A percentile compares a stretch with the other conserved stretches of the same genome.
phyloP scores from a whole-genome alignment of 495 filamentous ascomycete species.

The Pyrenula massariospora region DNA sequence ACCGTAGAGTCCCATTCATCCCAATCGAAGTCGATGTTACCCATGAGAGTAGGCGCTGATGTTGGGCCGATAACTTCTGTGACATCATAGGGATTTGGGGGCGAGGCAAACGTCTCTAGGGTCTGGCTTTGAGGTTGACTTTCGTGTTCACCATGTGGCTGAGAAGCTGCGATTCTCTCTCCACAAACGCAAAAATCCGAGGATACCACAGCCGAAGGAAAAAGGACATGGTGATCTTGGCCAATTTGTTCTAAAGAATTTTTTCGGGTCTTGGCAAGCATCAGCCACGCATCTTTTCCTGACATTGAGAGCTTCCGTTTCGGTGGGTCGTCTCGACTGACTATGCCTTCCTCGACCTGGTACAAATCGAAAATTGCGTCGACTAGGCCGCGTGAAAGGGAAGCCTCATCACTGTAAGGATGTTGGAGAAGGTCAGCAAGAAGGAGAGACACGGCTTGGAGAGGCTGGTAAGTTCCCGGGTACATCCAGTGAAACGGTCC shows the following conservation, averaged over 20 bases:
- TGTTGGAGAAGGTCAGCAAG: neutral
- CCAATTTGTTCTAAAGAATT: neutral
- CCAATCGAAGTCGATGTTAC: neutral
- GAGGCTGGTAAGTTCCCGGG: neutral
- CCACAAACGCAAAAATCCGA: neutral
- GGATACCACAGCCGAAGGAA: neutral
- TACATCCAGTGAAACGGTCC: neutral
- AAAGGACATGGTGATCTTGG: neutral
- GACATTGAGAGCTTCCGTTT: neutral
- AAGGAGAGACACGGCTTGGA: neutral
- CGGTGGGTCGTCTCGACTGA: neutral
- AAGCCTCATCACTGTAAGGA: neutral
- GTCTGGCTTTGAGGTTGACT: neutral
- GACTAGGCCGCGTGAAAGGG: neutral
- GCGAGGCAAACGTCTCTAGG: neutral
- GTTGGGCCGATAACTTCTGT: neutral
- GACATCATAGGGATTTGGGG: neutral
- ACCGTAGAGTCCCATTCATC: neutral
- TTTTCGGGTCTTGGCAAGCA: neutral
- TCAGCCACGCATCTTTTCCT: neutral
- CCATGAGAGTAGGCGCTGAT: neutral
- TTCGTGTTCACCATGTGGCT: neutral
- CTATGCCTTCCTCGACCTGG: neutral
- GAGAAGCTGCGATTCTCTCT: neutral
- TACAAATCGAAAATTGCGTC: neutral